Evolutionary conservation across 2,329 filamentous ascomycete genomes (phyloP), one percentile per base, ranked within the genome.

Genomic region (Chrysosporium keratinophilum): DNA sequence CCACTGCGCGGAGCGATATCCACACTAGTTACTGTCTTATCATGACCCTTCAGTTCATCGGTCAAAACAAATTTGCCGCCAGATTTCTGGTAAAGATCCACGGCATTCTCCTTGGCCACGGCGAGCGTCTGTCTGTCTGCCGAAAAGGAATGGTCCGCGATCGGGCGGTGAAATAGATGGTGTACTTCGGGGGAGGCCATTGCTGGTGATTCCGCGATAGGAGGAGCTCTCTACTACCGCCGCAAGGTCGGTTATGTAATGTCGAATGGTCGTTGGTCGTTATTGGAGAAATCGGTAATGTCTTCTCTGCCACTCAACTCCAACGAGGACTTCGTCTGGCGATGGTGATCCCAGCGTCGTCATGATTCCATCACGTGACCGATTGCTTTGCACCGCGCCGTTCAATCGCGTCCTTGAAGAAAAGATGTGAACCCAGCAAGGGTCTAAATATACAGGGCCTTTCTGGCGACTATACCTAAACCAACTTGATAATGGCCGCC

Each of bases 161-260:
- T 96, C 58, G 91, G 89, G 63, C 85, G 83, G 76, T 97, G 89
- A 76, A 98, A 98, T 61, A 98, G 85, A 67, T 97, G 90, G 74
- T 97, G 88, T 56, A 95, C 87, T 78, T 97, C 88, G 60, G 90
- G 88, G 56, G 84, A 71, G 53, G 87, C 78, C 91, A 97, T 97
- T 69, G 42, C 23, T 7, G 52, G 51, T 50, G n/a, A 55, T 48
- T 49, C 54, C 54, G 74, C 77, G 84, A 87, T 88, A 93, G 88
- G 88, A 94, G 88, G 76, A 87, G 81, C 88, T 95, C 93, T 97
- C 93, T 85, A 97, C 93, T 96, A 93, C 79, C 87, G 81, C 76
- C 47, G 20, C 6, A 17, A 43, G n/a, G 15, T 31, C 19, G 33
- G 3, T 2, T 40, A 23, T 35, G 11, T 14, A n/a, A 2, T 5